Base-by-base conservation (phyloP, 441 rosid genomes). In the Erodium trifolium region DNA sequence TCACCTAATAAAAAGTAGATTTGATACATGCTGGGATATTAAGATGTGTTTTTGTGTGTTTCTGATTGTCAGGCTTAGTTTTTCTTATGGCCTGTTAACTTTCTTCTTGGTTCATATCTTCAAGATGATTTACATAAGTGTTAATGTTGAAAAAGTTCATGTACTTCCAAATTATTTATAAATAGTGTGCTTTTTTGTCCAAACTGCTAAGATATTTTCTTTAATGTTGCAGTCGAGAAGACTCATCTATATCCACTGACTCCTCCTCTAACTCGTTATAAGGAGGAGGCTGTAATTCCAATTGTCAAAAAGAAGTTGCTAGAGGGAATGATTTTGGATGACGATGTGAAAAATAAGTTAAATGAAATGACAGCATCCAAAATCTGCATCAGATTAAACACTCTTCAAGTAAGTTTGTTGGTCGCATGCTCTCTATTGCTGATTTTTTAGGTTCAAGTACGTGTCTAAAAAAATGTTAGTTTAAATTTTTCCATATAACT, bases 201-300 rank as follows among this genome's bases (percentile, higher is more conserved):
- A 41, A 70, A 66, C 27, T 68, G 74, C 67, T 78, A 68, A 75
- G 70, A 27, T 23, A n/a, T 51, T 67, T 45, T n/a, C 63, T 71
- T 41, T 77, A 23, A 68, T 70, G 34, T 74, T 86, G 84, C 95
- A 95, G 99, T 92, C 76, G 95, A 90, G 77, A 89, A 84, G 84
- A 83, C 72, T 68, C 81, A 86, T 78, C 83, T 95, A 60, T 87
- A 86, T 76, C 98, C 97, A 47, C 69, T 89, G 55, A 79, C 89
- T 81, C 93, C 99, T 77, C 98, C 99, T 77, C 78, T 95, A 78
- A 92, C 99, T 84, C 93, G 99, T 49, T 89, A 90, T 69, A 79
- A 89, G 3, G 99, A 92, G 75, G 73, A 63, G 66, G 39, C 82
- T 64, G 83, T 79, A 69, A 83, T 95, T 73, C 89, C 90, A 64